phyloP scores from a whole-genome alignment of 768 basidiomycete genomes.

The Boletus edulis region DNA sequence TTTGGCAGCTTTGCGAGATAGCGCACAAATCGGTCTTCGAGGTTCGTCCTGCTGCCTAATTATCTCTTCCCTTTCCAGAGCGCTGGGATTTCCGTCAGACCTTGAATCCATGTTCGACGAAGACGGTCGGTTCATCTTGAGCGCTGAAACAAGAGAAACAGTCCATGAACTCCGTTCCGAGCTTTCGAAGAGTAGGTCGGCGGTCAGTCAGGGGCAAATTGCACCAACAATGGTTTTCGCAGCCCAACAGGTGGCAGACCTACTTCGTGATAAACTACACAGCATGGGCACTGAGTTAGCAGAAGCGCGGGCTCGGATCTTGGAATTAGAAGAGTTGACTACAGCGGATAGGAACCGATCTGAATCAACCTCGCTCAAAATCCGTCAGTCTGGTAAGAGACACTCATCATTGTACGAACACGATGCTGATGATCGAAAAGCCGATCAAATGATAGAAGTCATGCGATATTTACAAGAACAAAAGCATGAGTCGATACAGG shows the following conservation, averaged over 20 bases:
- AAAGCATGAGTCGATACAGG: constrained; percentile 27
- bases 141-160: constrained; percentile 25
- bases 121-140: constrained; percentile 25
- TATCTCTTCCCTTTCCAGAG: neutral
- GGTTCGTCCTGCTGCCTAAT: constrained; percentile 18
- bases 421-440: constrained; percentile 18
- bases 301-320: constrained; percentile 39
- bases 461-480: constrained; percentile 26
- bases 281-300: constrained; percentile 40
- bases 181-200: constrained; percentile 33
- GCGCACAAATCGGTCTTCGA: constrained; percentile 20
- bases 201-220: neutral
- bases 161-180: constrained; percentile 36
- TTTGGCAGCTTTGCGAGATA: constrained; percentile 22
- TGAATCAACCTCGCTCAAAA: constrained; percentile 19
- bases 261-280: constrained; percentile 47
- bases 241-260: constrained; percentile 49
- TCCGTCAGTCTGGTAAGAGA: constrained; percentile 26
- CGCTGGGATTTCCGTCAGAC: constrained; percentile 13
- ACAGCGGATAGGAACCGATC: constrained; percentile 21
- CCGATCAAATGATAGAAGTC: constrained; percentile 23
- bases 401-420: neutral
- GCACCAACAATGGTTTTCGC: constrained; percentile 6
- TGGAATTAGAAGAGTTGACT: constrained; percentile 35
- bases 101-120: constrained; percentile 29